Conservation (phyloP, 257 asterid genomes). For the Capsicum chinense region DNA sequence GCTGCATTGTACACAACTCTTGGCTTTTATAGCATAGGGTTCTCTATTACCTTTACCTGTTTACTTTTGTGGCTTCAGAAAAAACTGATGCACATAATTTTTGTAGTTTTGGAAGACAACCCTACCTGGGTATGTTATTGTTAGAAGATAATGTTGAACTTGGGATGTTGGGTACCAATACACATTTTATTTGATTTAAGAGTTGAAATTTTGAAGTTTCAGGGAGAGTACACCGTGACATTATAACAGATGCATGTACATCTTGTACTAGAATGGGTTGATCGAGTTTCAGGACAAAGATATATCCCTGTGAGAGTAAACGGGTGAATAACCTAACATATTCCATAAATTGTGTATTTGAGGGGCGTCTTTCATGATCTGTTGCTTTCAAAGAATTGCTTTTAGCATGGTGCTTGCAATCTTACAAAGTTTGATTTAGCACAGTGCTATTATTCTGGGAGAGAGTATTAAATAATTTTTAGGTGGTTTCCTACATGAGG, state of each 20-base stretch:
- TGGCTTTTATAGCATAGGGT: neutral
- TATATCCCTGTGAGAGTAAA: neutral
- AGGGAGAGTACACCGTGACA: neutral
- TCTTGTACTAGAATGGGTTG: slow-evolving; percentile 17
- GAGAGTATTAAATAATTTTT: neutral
- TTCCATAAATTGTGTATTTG: neutral
- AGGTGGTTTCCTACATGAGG: neutral
- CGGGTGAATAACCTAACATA: neutral
- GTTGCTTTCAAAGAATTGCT: neutral
- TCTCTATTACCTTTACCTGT: neutral
- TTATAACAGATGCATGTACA: neutral
- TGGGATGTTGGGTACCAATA: neutral
- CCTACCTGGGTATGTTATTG: neutral
- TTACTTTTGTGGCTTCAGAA: neutral
- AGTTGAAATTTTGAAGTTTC: neutral
- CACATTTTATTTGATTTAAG: neutral
- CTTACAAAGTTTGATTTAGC: neutral
- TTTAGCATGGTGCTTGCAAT: neutral
- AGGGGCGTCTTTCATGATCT: neutral
- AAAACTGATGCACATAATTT: neutral
- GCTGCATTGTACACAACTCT: neutral
- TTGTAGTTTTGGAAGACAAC: neutral
- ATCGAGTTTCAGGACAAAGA: neutral
- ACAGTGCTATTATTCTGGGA: neutral
- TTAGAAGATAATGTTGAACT: neutral